Conservation (phyloP, 208 protist species). For the Wallacemonas collosoma region DNA sequence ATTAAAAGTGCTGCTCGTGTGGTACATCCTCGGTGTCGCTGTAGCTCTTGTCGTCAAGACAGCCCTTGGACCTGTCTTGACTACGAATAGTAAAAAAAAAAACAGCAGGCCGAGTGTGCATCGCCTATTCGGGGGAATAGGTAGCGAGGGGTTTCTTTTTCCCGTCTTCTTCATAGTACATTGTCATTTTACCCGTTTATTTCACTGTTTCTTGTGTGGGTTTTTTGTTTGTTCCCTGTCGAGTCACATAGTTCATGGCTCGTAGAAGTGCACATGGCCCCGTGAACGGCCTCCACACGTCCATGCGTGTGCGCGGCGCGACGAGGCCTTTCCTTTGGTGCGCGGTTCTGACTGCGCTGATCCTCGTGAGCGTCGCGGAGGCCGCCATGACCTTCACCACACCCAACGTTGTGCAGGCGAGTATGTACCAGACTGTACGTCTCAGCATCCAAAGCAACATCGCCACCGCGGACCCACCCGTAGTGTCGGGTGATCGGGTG, state of each 20-base stretch:
- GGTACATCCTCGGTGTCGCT: no score
- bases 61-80: not conserved
- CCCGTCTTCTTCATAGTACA: no score
- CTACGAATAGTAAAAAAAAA: not conserved
- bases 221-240: slow-evolving; percentile 5
- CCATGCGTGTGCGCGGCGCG: not conserved
- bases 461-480: slow-evolving; percentile 49
- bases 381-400: slow-evolving; percentile 64
- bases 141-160: not conserved
- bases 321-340: not conserved
- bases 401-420: slow-evolving; percentile 69
- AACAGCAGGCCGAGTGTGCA: not conserved
- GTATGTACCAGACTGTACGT: slow-evolving; percentile 78
- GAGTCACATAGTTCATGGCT: not conserved
- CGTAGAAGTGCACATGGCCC: not conserved
- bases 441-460: slow-evolving; percentile 64
- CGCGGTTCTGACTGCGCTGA: not conserved
- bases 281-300: no score
- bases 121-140: slow-evolving; percentile 16
- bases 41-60: no score
- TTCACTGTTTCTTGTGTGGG: slow-evolving; percentile 5
- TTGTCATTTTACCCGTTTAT: not conserved
- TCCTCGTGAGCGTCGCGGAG: slow-evolving; percentile 24
- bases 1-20: no score
- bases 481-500: slow-evolving; percentile 60